A percentile compares a stretch with the other conserved stretches of the same genome.
These are phyloP conservation scores for Ciborinia camelliae DNA, from an alignment of 2,329 filamentous ascomycete species.

Conservation along the genomic window DNA sequence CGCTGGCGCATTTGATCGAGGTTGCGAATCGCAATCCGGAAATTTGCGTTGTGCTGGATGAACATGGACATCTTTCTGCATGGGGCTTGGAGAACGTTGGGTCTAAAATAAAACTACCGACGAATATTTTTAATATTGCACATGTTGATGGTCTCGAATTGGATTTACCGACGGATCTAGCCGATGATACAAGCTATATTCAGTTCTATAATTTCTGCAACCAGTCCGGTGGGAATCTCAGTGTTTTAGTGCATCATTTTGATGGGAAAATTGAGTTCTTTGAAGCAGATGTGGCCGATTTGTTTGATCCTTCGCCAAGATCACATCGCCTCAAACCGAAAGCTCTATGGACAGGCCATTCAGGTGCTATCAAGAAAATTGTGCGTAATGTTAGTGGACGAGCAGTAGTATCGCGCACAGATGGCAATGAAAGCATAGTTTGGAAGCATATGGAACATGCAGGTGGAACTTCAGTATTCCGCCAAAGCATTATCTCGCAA, in stretches of 20 bases:
- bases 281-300: conserved; percentile 69
- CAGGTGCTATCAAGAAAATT: conserved; percentile 75
- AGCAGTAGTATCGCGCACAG: conserved; percentile 76
- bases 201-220: conserved; percentile 74
- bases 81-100: conserved; percentile 90
- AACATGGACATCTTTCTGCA: conserved; percentile 80
- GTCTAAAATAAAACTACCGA: conserved; percentile 60
- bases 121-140: conserved; percentile 80
- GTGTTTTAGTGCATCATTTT: conserved; percentile 77
- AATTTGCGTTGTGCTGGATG: conserved; percentile 81
- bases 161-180: conserved; percentile 34
- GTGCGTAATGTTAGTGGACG: conserved; percentile 79
- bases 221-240: conserved; percentile 59
- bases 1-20: conserved; percentile 79
- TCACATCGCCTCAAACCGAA: conserved; percentile 57
- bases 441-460: conserved; percentile 66
- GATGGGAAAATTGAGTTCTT: conserved; percentile 82
- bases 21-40: conserved; percentile 83
- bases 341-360: conserved; percentile 80
- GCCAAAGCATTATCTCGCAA: conserved; percentile 65
- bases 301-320: conserved; percentile 71
- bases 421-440: conserved; percentile 73
- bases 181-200: conserved; percentile 47
- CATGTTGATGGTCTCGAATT: conserved; percentile 63
- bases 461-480: conserved; percentile 53